Conservation (phyloP, 108 stramenopile species). For the Skeletonema costatum region DNA sequence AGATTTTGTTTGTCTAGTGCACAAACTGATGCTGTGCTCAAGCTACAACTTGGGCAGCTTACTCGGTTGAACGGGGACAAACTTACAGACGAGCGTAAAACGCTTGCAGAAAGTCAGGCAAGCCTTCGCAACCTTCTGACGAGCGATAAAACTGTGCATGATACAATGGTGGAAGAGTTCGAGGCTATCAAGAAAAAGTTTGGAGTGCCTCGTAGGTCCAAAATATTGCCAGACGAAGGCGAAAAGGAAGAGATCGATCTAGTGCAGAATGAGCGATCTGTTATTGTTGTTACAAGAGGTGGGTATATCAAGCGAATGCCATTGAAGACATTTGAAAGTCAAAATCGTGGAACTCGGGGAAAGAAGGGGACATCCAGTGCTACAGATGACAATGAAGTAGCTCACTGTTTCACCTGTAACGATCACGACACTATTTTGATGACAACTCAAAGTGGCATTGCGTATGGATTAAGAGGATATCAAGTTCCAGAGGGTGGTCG, state of each 20-base stretch:
- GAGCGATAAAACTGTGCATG: conserved; percentile 78
- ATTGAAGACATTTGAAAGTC: conserved; percentile 89
- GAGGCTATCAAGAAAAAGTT: conserved; percentile 69
- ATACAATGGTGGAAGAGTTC: conserved; percentile 84
- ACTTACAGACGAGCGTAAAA: conserved; percentile 72
- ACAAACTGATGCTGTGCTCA: conserved; percentile 93
- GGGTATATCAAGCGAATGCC: conserved; percentile 98
- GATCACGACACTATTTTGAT: conserved; percentile 96
- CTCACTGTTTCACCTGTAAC: conserved; percentile 95
- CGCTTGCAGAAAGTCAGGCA: conserved; percentile 53
- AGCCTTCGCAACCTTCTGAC: conserved; percentile 60
- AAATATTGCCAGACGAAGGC: conserved; percentile 78
- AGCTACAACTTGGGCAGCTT: conserved; percentile 89
- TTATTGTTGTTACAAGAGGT: conserved; percentile 91
- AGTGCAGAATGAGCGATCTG: conserved; percentile 85
- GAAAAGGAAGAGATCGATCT: conserved; percentile 89
- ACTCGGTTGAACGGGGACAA: conserved; percentile 90
- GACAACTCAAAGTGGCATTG: conserved; percentile 89
- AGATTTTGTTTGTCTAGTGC: conserved; percentile 61
- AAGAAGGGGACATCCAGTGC: conserved; percentile 76
- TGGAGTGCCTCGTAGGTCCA: conserved; percentile 81
- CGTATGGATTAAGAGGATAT: conserved; percentile 91
- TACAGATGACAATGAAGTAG: conserved; percentile 75
- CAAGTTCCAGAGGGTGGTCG: conserved; percentile 81
- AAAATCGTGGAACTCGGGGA: conserved; percentile 85